phyloP scores from a whole-genome alignment of 768 basidiomycete genomes.

The Boletus subparvulus region DNA sequence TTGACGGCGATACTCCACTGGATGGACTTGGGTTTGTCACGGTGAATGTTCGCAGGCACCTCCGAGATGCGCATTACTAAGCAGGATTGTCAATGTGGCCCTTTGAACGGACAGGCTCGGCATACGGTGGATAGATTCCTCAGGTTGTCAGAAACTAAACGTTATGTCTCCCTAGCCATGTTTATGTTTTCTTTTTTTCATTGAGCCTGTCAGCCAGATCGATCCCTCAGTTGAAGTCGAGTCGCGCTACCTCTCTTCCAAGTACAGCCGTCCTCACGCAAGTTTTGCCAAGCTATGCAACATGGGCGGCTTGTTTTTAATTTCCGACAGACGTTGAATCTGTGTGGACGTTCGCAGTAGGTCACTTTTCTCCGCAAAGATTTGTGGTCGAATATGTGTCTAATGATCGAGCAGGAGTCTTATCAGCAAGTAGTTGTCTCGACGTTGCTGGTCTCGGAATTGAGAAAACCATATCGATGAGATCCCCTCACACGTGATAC shows the following conservation, averaged over 20 bases:
- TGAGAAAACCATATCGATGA: conserved; percentile 6
- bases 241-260: background rate
- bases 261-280: background rate
- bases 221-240: background rate
- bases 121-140: background rate
- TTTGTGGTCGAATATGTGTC: conserved; percentile 9
- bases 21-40: background rate
- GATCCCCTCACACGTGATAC: conserved; percentile 5
- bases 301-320: conserved; percentile 22
- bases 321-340: conserved; percentile 21
- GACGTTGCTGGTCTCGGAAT: conserved; percentile 1
- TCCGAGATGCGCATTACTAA: conserved; percentile 14
- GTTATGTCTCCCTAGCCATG: background rate
- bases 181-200: background rate
- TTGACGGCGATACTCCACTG: background rate
- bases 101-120: background rate
- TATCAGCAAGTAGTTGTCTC: background rate
- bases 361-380: conserved; percentile 1
- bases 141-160: background rate
- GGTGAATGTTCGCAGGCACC: background rate
- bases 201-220: background rate
- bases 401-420: background rate
- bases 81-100: background rate
- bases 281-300: background rate
- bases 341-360: conserved; percentile 1